Evolutionary conservation across 2,329 filamentous ascomycete genomes (phyloP).

Genomic region (Talaromyces sp.): DNA sequence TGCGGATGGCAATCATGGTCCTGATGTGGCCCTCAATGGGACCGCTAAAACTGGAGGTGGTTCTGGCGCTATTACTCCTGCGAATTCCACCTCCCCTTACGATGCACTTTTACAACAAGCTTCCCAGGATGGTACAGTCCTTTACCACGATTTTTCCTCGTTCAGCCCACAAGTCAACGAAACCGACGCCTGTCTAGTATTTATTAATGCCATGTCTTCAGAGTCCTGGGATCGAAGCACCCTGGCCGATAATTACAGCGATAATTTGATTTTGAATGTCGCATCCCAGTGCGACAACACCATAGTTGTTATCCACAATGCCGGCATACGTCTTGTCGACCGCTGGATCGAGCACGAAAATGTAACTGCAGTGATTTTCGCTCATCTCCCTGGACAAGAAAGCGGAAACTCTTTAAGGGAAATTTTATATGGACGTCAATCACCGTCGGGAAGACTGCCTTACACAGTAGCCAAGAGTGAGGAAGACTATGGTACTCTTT

Average conservation of each 20-base stretch:
- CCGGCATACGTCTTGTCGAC: constrained; percentile 56
- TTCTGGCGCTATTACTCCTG: constrained; percentile 45
- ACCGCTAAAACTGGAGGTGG: constrained; percentile 45
- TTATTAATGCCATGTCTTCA: constrained; percentile 48
- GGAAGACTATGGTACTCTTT: constrained; percentile 49
- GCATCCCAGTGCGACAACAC: constrained; percentile 57
- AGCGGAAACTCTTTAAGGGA: constrained; percentile 52
- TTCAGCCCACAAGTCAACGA: not conserved
- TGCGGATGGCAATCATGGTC: constrained; percentile 19
- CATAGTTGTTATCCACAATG: constrained; percentile 61
- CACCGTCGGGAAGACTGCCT: constrained; percentile 54
- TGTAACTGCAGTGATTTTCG: constrained; percentile 59
- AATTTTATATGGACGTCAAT: constrained; percentile 54
- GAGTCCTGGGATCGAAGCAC: constrained; percentile 34
- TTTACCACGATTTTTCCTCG: constrained; percentile 54
- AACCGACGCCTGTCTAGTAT: constrained; percentile 2
- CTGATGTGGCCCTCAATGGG: constrained; percentile 55
- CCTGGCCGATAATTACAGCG: constrained; percentile 41
- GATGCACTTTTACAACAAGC: constrained; percentile 51
- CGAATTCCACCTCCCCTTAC: constrained; percentile 48
- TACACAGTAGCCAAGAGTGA: constrained; percentile 57
- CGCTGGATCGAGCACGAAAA: constrained; percentile 59
- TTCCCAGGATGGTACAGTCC: constrained; percentile 50
- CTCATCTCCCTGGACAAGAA: constrained; percentile 61
- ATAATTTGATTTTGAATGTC: constrained; percentile 53